Percentiles rank a stretch among this genome's conserved stretches.
Evolutionary conservation across 805 yeast genomes (phyloP).

Genomic region (Spathaspora boniae): DNA sequence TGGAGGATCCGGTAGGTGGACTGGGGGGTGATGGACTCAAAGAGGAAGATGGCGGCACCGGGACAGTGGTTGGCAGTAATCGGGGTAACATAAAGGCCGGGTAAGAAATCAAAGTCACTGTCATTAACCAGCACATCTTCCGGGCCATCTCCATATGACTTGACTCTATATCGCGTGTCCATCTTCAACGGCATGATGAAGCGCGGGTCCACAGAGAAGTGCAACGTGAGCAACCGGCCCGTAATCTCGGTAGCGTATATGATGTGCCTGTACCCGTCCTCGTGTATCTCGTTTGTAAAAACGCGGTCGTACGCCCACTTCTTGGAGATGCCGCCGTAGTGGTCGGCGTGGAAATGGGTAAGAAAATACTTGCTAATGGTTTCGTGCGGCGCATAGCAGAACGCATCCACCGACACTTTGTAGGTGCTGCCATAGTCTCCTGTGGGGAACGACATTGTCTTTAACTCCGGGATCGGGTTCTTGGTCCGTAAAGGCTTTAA

Average conservation of each 20-base stretch:
- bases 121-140: slow-evolving; percentile 8
- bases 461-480: slow-evolving; percentile 51
- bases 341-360: slow-evolving; percentile 91
- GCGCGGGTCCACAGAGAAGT: slow-evolving; percentile 53
- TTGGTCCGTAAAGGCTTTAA: slow-evolving; percentile 9
- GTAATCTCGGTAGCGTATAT: slow-evolving; percentile 77
- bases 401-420: slow-evolving; percentile 63
- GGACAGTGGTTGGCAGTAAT: slow-evolving; percentile 96
- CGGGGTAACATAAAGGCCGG: slow-evolving; percentile 51
- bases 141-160: slow-evolving; percentile 9
- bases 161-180: slow-evolving; percentile 37
- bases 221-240: slow-evolving; percentile 47
- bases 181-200: slow-evolving; percentile 39
- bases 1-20: slow-evolving; percentile 51
- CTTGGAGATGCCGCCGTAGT: slow-evolving; percentile 81
- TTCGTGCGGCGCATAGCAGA: slow-evolving; percentile 46
- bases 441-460: slow-evolving; percentile 43
- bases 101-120: slow-evolving; percentile 16
- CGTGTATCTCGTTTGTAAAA: slow-evolving; percentile 24
- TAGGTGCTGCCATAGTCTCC: slow-evolving; percentile 17
- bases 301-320: slow-evolving; percentile 57
- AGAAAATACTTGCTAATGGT: slow-evolving; percentile 53
- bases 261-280: slow-evolving; percentile 43
- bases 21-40: slow-evolving; percentile 42
- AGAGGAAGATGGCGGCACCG: slow-evolving; percentile 81